Conservation (phyloP, 169 alveolate genomes). For the Plasmodium falciparum region DNA sequence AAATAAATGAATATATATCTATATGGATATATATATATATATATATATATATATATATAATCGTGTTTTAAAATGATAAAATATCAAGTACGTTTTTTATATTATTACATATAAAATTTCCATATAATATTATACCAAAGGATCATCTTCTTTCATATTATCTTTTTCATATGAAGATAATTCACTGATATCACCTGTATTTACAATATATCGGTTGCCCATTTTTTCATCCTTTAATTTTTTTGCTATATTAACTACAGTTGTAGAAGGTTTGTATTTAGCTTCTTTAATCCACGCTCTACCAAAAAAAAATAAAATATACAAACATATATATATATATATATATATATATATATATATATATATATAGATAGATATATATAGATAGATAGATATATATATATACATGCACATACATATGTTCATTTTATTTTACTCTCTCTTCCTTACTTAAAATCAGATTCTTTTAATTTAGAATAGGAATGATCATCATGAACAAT, state of each 20-base stretch:
- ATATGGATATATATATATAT: too few relatives aligned
- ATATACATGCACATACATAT: background rate
- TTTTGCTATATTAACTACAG: slow-evolving; percentile 50
- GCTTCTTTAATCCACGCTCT: slow-evolving; percentile 77
- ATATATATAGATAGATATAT: too few relatives aligned
- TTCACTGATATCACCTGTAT: slow-evolving; percentile 32
- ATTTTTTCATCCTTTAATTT: slow-evolving; percentile 46
- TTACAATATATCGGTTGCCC: slow-evolving; percentile 28
- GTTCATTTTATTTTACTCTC: background rate
- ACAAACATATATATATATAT: too few relatives aligned
- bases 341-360: too few relatives aligned
- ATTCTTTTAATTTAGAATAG: slow-evolving; percentile 60
- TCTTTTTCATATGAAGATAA: slow-evolving; percentile 45
- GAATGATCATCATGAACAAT: slow-evolving; percentile 68
- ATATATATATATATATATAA: too few relatives aligned
- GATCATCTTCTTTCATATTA: slow-evolving; percentile 56
- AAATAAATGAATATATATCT: too few relatives aligned
- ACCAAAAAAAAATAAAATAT: slow-evolving; percentile 8
- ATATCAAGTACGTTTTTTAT: too few relatives aligned
- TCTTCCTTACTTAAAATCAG: slow-evolving; percentile 61
- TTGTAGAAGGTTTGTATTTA: slow-evolving; percentile 58
- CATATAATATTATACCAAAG: slow-evolving; percentile 22
- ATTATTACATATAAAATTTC: too few relatives aligned
- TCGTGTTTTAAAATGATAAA: too few relatives aligned
- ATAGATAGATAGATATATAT: too few relatives aligned